Evolutionary conservation across 140 eudicot species (phyloP), one percentile per base, ranked within the genome.

Genomic region (Oenanthe javanica): DNA sequence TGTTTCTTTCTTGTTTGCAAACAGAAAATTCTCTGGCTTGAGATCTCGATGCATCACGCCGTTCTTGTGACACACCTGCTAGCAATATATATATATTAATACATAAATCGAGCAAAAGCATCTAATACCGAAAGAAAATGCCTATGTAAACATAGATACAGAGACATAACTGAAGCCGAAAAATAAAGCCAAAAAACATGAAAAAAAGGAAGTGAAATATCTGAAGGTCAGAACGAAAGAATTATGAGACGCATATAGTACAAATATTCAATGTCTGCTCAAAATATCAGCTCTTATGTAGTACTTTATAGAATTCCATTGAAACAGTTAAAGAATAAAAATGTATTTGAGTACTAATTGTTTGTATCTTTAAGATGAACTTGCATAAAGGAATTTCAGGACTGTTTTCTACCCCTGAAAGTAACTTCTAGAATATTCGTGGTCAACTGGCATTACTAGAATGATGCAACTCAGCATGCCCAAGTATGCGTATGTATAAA

Each of bases 11-110:
- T 85, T 89, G 81, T 91, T 89, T 82, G 88, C 93, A 78, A 85
- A 91, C 45, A 91, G 93, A 77, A 91, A 91, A 83, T 89, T 91
- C 76, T 91, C 96, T 8, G 93, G 96, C 80, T 91, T 91, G 49
- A 88, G 84, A 72, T 88, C 91, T 48, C 92, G 90, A 85, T 88
- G 96, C 89, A 90, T 90, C 84, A 90, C 96, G 72, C 93, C 96
- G 18, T 91, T 86, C 80, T 43, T 76, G 27, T 91, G 93, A 79
- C 96, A 91, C 85, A 84, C 83, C 96, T 87, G 73, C 46, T 77
- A 77, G 76, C 80, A 83, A n/a, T 31, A 45, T 49, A 67, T 48
- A 67, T 11, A 67, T 67, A 25, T 31, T 27, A 31, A 11, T 12
- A 25, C 4, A 67, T 13, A 67, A 27, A 63, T 66, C 7, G 18